Base-by-base conservation (phyloP, 768 basidiomycete species). In the Naganishia vaughanmartiniae region DNA sequence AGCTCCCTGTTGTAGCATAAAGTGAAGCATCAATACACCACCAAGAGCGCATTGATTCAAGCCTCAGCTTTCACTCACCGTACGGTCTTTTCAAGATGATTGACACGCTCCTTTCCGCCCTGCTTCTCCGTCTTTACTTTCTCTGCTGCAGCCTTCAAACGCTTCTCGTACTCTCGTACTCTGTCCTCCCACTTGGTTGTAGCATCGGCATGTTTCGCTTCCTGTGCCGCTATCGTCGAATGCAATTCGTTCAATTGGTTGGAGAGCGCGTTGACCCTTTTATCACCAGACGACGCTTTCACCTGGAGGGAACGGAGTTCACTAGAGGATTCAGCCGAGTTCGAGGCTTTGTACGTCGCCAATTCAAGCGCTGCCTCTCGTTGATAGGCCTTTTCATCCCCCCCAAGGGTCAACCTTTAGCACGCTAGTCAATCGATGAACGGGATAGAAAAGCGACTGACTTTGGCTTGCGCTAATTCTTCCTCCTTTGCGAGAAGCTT, bases 111-210 rank as follows among this genome's bases (percentile, higher is more conserved):
- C 82, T 97, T 99, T 54, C 89, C 87, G 4, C 95, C 96, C 76
- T 97, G 94, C 71, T 91, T 84, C 83, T 95, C 93, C 67, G 92
- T 85, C 85, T 97, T 97, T 73, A 92, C 88, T 78, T 88, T 89
- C 84, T 98, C 94, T 76, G 93, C 92, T 0, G 91, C 91, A 0
- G 88, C 87, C 79, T 88, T 89, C 72, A 93, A 77, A 21, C 90
- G 83, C 17, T 86, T 79, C 82, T 96, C 92, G 76, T 94, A 93
- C 81, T 98, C 94, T 80, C 89, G 89, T 54, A 98, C 91, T n/a
- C 94, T 85, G 0, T 89, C 91, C 76, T 94, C 93, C 93, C 94
- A 98, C 81, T 94, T 95, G 65, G 83, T 83, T 74, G 96, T 93
- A 0, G 90, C 89, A 0, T 83, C 84, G 0, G 84, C 83, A 45